Evolutionary conservation across 345 rosid genomes (phyloP).

Genomic region (Xanthoceras sorbifolium): DNA sequence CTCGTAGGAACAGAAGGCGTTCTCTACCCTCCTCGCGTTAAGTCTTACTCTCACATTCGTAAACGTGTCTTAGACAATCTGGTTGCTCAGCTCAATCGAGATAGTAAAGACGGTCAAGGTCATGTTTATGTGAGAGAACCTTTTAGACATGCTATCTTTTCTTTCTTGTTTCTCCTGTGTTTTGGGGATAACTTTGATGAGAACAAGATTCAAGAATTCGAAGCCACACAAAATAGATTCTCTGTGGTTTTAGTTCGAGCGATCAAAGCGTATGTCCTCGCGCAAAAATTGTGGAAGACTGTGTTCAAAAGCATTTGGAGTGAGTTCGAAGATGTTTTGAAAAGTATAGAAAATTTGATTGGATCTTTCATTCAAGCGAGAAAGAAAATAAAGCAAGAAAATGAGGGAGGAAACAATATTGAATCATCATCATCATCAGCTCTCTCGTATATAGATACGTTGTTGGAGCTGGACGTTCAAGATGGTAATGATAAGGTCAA

Average conservation of each 20-base stretch:
- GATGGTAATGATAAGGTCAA: slow-evolving; percentile 11
- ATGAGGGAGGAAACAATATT: neutral
- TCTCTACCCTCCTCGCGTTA: too few species aligned
- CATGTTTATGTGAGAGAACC: neutral
- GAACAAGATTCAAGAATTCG: too few species aligned
- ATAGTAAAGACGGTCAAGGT: neutral
- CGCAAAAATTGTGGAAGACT: neutral
- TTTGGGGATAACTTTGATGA: slow-evolving; percentile 8
- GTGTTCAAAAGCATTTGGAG: slow-evolving; percentile 1
- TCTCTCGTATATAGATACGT: slow-evolving; percentile 20
- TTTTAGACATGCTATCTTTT: neutral
- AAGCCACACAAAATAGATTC: neutral
- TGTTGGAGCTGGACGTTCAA: slow-evolving; percentile 13
- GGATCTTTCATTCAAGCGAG: neutral
- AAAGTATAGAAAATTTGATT: neutral
- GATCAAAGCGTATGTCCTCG: neutral
- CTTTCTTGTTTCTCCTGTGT: slow-evolving; percentile 2
- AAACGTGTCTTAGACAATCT: neutral
- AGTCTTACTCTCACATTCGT: too few species aligned
- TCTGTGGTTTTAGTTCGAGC: neutral
- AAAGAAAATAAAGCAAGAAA: slow-evolving; percentile 2
- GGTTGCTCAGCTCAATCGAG: neutral
- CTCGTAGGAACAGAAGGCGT: too few species aligned
- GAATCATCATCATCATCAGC: too few species aligned
- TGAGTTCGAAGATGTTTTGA: neutral